Conservation (phyloP, 805 yeast species). For the Candida gorgasii region DNA sequence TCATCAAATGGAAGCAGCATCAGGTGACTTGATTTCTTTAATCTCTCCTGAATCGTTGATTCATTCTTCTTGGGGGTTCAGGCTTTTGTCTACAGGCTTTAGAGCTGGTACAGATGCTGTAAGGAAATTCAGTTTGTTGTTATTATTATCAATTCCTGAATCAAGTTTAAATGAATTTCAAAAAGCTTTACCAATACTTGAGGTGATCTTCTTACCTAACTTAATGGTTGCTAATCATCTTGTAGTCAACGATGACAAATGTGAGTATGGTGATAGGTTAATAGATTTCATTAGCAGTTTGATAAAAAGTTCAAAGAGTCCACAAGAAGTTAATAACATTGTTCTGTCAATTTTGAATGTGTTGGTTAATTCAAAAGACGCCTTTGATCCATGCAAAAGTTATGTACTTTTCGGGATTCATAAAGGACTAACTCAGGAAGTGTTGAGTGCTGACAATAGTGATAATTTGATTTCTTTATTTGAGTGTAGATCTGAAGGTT, state of each 20-base stretch:
- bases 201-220: conserved; percentile 53
- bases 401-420: conserved; percentile 59
- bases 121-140: conserved; percentile 56
- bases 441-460: conserved; percentile 24
- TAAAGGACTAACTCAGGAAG: conserved; percentile 44
- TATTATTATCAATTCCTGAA: conserved; percentile 54
- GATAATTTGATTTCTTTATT: conserved; percentile 29
- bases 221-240: conserved; percentile 67
- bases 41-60: conserved; percentile 52
- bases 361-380: conserved; percentile 46
- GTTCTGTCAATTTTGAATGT: conserved; percentile 38
- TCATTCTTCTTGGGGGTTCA: conserved; percentile 70
- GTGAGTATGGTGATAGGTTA: conserved; percentile 61
- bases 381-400: conserved; percentile 72
- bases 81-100: conserved; percentile 74
- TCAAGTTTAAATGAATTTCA: conserved; percentile 41
- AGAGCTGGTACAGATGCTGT: conserved; percentile 78
- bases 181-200: conserved; percentile 45
- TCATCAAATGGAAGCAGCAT: conserved; percentile 82
- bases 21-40: conserved; percentile 57
- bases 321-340: conserved; percentile 26
- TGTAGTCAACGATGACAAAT: conserved; percentile 40
- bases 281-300: conserved; percentile 45
- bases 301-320: conserved; percentile 26
- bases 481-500: conserved; percentile 49